Base-by-base conservation (phyloP, 2,329 filamentous ascomycete genomes). In the Alternaria viburni region DNA sequence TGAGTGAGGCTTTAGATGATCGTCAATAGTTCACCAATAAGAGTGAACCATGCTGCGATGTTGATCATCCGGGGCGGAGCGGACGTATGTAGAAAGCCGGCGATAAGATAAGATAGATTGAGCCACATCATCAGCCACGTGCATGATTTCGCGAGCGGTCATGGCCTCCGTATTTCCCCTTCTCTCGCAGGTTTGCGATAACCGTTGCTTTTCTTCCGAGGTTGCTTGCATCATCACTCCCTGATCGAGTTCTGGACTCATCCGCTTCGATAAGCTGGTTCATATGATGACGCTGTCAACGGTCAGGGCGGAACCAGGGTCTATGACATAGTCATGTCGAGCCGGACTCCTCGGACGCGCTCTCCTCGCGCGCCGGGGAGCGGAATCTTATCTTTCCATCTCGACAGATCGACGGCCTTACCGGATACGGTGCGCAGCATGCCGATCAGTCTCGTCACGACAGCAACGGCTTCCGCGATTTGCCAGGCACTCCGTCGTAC, bases 261-360 rank as follows among this genome's bases (percentile, higher is more conserved):
- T 26, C 26, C 11, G 26, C 23, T 49, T 49, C 44, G 25, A 57
- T 49, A 25, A 50, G 49, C 49, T 41, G 49, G 28, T 25, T 41
- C 49, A 41, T 10, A 57, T 50, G 54, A 57, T 57, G 44, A 57
- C 25, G 54, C 26, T 46, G 21, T 57, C 54, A 57, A 47, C 54
- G 44, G 49, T 30, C 28, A 26, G 23, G 44, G 17, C 19, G 52
- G 52, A 44, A 17, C 52, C 50, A 54, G 57, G 30, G 58, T 43
- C 51, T 50, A 56, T 57, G 51, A 61, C 51, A 56, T 26, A 13
- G 11, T 44, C 36, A 17, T 13, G 21, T 60, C 58, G 19, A 45
- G 15, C 51, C 51, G 58, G 51, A 30, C 49, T 56, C 58, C 51
- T 61, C 58, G 58, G 57, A 36, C 17, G 23, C 54, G 30, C 30